Percentiles rank a stretch among this genome's conserved stretches.
Evolutionary conservation across 78 protist genomes (phyloP).

Genomic region (Dictyostelium intermedium): DNA sequence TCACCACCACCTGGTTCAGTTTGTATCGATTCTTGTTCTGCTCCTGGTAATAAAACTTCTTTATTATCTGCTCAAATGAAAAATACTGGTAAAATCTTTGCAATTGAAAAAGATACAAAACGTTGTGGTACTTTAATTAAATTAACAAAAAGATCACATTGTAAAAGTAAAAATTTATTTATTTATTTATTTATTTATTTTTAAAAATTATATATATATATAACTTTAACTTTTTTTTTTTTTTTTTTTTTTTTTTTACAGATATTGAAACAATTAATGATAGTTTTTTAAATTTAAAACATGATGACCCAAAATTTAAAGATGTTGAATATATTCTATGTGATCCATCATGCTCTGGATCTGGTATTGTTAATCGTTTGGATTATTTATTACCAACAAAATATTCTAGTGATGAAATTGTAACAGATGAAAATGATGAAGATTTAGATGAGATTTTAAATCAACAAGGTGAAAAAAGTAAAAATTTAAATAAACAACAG

Average conservation of each 20-base stretch:
- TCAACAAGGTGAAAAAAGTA: neutral
- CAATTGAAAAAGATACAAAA: conserved; percentile 72
- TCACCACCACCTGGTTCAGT: conserved; percentile 21
- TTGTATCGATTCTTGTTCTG: conserved; percentile 71
- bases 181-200: no score
- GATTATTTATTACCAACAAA: conserved; percentile 69
- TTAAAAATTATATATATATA: no score
- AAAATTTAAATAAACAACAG: neutral
- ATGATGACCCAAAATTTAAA: conserved; percentile 60
- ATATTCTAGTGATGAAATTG: neutral
- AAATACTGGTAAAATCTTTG: conserved; percentile 76
- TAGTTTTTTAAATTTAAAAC: conserved; percentile 67
- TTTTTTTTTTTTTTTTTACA: neutral
- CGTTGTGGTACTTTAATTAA: conserved; percentile 47
- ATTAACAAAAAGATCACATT: conserved; percentile 57
- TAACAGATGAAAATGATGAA: conserved; percentile 51
- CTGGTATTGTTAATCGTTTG: conserved; percentile 81
- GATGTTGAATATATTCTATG: conserved; percentile 74
- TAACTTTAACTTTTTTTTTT: neutral
- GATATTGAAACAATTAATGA: conserved; percentile 72
- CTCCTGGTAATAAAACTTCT: conserved; percentile 81
- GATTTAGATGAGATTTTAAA: conserved; percentile 30
- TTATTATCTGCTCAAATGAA: conserved; percentile 44
- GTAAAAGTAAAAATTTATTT: conserved; percentile 50
- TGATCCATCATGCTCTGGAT: conserved; percentile 83